Conservation (phyloP, 2,329 filamentous ascomycete genomes). For the Pseudopithomyces chartarum region DNA sequence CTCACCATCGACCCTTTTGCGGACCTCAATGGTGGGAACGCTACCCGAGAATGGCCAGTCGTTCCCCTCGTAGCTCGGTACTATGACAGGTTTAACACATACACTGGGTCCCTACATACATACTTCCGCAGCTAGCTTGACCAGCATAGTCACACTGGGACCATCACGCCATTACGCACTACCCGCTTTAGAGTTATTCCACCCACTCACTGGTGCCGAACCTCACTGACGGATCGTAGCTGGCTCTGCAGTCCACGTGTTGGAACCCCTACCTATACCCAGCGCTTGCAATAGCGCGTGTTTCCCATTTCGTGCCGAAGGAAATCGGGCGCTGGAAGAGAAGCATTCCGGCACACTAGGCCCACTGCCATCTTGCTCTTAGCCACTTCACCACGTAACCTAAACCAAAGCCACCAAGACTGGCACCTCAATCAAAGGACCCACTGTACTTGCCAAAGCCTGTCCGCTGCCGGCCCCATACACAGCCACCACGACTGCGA, state of each 20-base stretch:
- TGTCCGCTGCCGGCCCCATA: too few species aligned
- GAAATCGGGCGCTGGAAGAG: not conserved
- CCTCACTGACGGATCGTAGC: not conserved
- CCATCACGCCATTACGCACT: not conserved
- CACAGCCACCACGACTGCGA: too few species aligned
- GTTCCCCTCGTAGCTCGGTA: not conserved
- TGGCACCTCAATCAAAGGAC: too few species aligned
- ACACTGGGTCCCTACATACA: not conserved
- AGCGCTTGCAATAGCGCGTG: not conserved
- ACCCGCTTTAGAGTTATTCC: not conserved
- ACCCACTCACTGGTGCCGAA: not conserved
- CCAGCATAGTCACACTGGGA: not conserved
- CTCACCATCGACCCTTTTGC: not conserved
- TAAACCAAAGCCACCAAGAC: conserved; percentile 78
- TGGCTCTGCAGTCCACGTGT: not conserved
- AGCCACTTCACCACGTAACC: conserved; percentile 70
- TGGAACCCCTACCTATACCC: not conserved
- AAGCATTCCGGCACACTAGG: conserved; percentile 14
- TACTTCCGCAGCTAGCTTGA: not conserved
- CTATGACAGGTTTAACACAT: not conserved
- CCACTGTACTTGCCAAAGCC: too few species aligned
- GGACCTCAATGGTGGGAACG: not conserved
- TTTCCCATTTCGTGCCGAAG: not conserved
- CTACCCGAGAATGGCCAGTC: not conserved
- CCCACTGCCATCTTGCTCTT: conserved; percentile 61